phyloP scores from a whole-genome alignment of 2,329 filamentous ascomycete species.

The Colletotrichum gigasporum region DNA sequence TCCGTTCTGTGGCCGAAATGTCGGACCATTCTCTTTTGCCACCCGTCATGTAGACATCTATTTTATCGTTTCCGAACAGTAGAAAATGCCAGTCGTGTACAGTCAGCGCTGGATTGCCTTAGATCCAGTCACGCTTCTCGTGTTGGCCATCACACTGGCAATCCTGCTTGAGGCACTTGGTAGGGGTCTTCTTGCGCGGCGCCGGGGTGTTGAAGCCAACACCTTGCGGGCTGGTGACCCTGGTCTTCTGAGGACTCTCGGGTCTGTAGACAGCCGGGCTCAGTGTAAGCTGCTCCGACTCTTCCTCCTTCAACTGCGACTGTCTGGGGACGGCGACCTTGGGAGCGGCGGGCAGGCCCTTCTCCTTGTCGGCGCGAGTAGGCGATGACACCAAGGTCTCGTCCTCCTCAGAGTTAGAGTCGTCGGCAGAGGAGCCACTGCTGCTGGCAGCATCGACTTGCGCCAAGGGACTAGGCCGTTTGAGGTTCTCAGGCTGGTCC shows the following conservation, averaged over 20 bases:
- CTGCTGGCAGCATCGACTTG: slow-evolving; percentile 24
- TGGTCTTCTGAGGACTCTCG: slow-evolving; percentile 44
- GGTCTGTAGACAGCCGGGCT: slow-evolving; percentile 64
- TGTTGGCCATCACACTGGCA: slow-evolving; percentile 30
- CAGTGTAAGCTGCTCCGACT: slow-evolving; percentile 49
- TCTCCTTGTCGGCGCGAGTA: slow-evolving; percentile 42
- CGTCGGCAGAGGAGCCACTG: slow-evolving; percentile 30
- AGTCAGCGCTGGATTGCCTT: slow-evolving; percentile 21
- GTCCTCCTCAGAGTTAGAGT: slow-evolving; percentile 35
- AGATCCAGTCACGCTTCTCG: slow-evolving; percentile 44
- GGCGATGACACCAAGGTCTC: slow-evolving; percentile 22
- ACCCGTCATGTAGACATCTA: slow-evolving; percentile 25
- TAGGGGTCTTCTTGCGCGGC: slow-evolving; percentile 25
- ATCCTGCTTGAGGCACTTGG: slow-evolving; percentile 31
- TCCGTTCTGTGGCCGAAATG: slow-evolving; percentile 18
- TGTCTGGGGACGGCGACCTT: slow-evolving; percentile 14
- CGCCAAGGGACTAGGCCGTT: slow-evolving; percentile 44
- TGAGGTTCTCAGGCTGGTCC: slow-evolving; percentile 27
- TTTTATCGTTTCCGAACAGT: slow-evolving; percentile 31
- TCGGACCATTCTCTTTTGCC: slow-evolving; percentile 29
- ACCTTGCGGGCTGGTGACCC: slow-evolving; percentile 53
- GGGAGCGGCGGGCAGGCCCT: slow-evolving; percentile 50
- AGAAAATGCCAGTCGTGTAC: slow-evolving; percentile 31
- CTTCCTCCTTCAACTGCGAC: slow-evolving; percentile 27
- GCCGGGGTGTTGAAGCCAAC: slow-evolving; percentile 48